phyloP scores from a whole-genome alignment of 495 filamentous ascomycete species.

The Aspergillus cavernicola region DNA sequence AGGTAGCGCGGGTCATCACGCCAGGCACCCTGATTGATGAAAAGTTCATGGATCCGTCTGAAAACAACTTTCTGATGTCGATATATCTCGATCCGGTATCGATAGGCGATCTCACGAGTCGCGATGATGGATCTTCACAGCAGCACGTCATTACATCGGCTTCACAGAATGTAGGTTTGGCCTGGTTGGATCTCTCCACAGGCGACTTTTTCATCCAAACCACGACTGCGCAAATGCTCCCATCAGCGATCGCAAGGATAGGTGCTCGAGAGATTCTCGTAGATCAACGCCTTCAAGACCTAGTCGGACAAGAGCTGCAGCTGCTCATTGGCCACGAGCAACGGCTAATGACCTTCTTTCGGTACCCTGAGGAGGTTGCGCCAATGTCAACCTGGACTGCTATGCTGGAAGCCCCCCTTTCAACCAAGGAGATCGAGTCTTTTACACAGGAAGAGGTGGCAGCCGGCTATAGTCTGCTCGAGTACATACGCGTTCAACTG shows the following conservation, averaged over 20 bases:
- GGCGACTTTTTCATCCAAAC: slow-evolving; percentile 86
- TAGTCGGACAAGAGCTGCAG: slow-evolving; percentile 38
- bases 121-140: slow-evolving; percentile 22
- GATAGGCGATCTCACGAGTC: slow-evolving; percentile 19
- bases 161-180: slow-evolving; percentile 63
- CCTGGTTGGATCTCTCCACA: slow-evolving; percentile 94
- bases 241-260: slow-evolving; percentile 76
- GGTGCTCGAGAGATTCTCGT: slow-evolving; percentile 82
- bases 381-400: slow-evolving; percentile 63
- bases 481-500: slow-evolving; percentile 77
- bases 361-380: slow-evolving; percentile 25
- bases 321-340: slow-evolving; percentile 41
- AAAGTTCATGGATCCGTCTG: slow-evolving; percentile 88
- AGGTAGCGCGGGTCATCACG: slow-evolving; percentile 81
- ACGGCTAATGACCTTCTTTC: slow-evolving; percentile 44
- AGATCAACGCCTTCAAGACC: slow-evolving; percentile 54
- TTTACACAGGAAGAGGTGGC: slow-evolving; percentile 48
- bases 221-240: slow-evolving; percentile 67
- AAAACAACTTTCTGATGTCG: slow-evolving; percentile 87
- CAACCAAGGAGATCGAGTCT: slow-evolving; percentile 29
- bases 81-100: slow-evolving; percentile 51
- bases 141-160: slow-evolving; percentile 38
- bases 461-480: slow-evolving; percentile 71
- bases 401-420: slow-evolving; percentile 68
- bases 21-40: slow-evolving; percentile 96